Conservation (phyloP, 179 eudicot genomes). For the Actinidia chinensis region DNA sequence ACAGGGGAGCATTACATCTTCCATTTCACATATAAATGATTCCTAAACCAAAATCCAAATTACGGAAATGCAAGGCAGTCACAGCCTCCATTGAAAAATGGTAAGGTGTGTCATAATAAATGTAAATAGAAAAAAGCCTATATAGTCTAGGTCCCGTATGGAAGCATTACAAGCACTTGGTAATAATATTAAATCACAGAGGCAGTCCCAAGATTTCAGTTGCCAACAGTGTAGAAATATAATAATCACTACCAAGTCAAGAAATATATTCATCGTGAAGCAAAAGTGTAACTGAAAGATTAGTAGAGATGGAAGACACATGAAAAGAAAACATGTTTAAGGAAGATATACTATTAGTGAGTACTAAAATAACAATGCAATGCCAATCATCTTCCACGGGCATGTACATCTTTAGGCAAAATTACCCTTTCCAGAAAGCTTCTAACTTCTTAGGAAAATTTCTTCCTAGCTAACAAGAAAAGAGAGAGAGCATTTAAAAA, state of each 20-base stretch:
- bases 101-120: not conserved
- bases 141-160: not conserved
- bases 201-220: not conserved
- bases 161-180: not conserved
- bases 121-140: too few relatives aligned
- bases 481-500: too few relatives aligned
- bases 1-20: conserved; percentile 14
- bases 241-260: not conserved
- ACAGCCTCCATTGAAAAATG: not conserved
- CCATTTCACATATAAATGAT: not conserved
- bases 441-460: too few relatives aligned
- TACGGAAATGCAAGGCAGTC: not conserved
- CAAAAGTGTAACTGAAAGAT: not conserved
- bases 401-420: not conserved
- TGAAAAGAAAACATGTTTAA: not conserved
- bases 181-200: not conserved
- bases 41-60: not conserved
- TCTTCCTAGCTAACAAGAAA: too few relatives aligned
- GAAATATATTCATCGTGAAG: not conserved
- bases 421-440: too few relatives aligned
- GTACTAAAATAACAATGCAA: not conserved
- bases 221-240: not conserved
- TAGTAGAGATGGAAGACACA: not conserved
- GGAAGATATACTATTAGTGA: not conserved
- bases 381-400: not conserved